Percentiles rank a stretch among this genome's conserved stretches.
These are phyloP conservation scores for Nakaseomyces bracarensis DNA, from an alignment of 1,139 yeast species.

Conservation along the genomic window DNA sequence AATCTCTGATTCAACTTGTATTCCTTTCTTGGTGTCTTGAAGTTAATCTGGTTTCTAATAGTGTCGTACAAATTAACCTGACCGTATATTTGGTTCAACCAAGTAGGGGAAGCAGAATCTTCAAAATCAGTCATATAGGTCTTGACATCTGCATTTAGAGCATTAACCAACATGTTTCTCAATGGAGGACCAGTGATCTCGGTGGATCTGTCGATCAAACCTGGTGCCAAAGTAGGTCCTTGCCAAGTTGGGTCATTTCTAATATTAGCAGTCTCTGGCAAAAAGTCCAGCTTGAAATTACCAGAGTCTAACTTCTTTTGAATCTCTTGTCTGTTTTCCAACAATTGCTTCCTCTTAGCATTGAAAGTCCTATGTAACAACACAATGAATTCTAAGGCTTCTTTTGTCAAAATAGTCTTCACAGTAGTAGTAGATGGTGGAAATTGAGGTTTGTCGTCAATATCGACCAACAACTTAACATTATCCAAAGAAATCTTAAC, in stretches of 20 bases:
- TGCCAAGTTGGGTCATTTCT: conserved; percentile 70
- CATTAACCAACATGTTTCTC: conserved; percentile 89
- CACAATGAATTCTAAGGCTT: conserved; percentile 63
- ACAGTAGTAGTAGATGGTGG: conserved; percentile 46
- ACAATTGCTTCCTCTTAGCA: conserved; percentile 46
- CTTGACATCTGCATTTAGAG: conserved; percentile 79
- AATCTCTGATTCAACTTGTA: conserved; percentile 42
- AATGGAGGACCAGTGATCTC: conserved; percentile 90
- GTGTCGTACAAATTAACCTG: conserved; percentile 92
- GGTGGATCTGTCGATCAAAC: conserved; percentile 59
- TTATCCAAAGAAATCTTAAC: conserved; percentile 40
- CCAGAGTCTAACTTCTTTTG: conserved; percentile 58
- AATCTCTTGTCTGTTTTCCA: conserved; percentile 51
- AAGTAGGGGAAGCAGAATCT: conserved; percentile 92
- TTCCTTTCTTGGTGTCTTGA: conserved; percentile 42
- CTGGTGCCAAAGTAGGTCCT: conserved; percentile 60
- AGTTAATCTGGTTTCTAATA: conserved; percentile 56
- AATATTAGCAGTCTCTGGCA: conserved; percentile 56
- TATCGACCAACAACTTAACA: conserved; percentile 56
- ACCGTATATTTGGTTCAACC: conserved; percentile 81
- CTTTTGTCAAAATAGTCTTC: conserved; percentile 40
- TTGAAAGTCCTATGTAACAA: conserved; percentile 67
- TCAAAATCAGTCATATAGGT: conserved; percentile 95
- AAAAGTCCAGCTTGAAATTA: conserved; percentile 45
- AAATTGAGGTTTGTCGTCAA: conserved; percentile 52